Conservation (phyloP, 2,329 filamentous ascomycete species). For the Tolypocladium amazonense region DNA sequence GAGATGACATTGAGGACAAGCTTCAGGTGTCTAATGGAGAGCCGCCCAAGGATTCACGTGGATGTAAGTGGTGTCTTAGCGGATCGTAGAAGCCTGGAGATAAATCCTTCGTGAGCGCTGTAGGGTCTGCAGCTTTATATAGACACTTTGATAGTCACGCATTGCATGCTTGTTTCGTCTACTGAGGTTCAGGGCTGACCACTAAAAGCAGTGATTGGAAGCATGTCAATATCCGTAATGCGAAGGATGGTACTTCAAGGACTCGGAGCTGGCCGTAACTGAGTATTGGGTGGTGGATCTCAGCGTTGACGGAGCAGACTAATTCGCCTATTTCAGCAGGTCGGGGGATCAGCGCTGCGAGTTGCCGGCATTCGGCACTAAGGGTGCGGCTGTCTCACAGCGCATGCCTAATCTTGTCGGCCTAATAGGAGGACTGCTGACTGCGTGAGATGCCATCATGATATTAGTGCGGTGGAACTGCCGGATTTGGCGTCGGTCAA, state of each 20-base stretch:
- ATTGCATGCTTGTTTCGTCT: neutral
- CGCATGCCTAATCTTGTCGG: conserved; percentile 4
- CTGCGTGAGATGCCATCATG: neutral
- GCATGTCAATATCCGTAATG: neutral
- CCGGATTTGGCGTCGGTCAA: conserved; percentile 5
- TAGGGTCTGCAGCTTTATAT: neutral
- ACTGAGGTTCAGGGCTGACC: neutral
- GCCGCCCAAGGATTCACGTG: neutral
- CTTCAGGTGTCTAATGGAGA: neutral
- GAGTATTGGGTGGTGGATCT: conserved; percentile 1
- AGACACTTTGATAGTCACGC: neutral
- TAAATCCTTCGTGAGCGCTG: neutral
- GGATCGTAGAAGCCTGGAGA: neutral
- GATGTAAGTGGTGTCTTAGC: neutral
- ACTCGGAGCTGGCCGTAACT: neutral
- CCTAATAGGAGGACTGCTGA: conserved; percentile 1
- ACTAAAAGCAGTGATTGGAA: neutral
- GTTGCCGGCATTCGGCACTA: conserved; percentile 8
- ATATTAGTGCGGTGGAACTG: neutral
- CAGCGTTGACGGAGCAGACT: neutral
- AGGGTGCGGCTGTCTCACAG: neutral
- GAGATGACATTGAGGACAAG: conserved; percentile 2
- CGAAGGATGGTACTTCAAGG: neutral
- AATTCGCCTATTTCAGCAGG: conserved; percentile 9
- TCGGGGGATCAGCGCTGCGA: conserved; percentile 7